Percentiles rank a stretch among this genome's conserved stretches.
phyloP scores from a whole-genome alignment of 805 yeast species.

The Nadsonia fulvescens region DNA sequence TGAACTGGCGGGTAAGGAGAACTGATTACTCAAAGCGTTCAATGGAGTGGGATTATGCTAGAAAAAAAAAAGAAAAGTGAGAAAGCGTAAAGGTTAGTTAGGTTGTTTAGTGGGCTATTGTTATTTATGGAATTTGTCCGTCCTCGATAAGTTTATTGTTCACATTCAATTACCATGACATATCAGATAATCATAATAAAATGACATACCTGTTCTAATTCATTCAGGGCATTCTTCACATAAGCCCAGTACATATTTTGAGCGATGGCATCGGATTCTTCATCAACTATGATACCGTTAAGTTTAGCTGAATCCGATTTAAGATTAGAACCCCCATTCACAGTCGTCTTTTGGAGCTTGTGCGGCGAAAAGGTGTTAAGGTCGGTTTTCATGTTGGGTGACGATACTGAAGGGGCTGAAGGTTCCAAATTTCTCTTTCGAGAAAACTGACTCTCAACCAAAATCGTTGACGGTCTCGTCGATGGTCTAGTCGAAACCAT shows the following conservation, averaged over 20 bases:
- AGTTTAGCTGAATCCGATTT: no score
- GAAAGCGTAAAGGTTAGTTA: slow-evolving; percentile 15
- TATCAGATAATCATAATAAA: slow-evolving; percentile 1
- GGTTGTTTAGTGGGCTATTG: neutral
- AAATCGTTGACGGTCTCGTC: no score
- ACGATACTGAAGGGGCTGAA: no score
- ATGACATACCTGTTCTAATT: slow-evolving; percentile 37
- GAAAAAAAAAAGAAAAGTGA: no score
- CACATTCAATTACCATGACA: neutral
- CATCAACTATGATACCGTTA: no score
- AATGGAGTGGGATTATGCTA: slow-evolving; percentile 35
- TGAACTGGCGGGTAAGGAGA: slow-evolving; percentile 32
- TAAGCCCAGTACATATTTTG: slow-evolving; percentile 18
- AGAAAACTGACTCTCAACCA: no score
- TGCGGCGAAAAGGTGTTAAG: no score
- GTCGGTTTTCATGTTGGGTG: no score
- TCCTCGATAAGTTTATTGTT: neutral
- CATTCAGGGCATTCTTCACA: slow-evolving; percentile 50
- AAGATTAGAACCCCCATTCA: no score
- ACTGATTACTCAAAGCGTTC: slow-evolving; percentile 40
- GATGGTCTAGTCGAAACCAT: no score
- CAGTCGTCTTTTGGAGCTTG: no score
- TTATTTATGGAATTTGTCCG: neutral
- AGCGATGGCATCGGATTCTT: slow-evolving; percentile 3
- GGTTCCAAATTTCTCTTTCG: no score